Conservation (phyloP, 2,329 filamentous ascomycete species). For the Ceratocystis smalleyi region DNA sequence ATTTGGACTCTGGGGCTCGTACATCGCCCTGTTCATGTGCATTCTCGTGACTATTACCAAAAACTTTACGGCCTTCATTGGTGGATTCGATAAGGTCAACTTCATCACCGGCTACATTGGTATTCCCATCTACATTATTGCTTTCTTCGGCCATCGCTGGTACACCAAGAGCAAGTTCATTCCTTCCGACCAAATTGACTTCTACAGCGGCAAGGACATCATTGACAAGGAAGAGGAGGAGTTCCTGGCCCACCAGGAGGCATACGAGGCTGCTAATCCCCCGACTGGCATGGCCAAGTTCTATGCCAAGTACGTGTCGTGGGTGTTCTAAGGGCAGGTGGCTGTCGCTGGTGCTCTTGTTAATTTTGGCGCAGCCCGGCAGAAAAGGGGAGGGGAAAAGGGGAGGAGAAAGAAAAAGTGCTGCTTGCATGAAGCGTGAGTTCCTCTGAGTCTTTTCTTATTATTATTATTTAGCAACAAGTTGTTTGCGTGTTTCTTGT, state of each 20-base stretch:
- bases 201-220: conserved; percentile 56
- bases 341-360: background rate
- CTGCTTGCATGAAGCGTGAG: background rate
- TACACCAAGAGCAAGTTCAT: conserved; percentile 38
- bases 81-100: conserved; percentile 37
- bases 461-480: background rate
- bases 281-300: conserved; percentile 14
- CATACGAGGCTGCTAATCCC: conserved; percentile 19
- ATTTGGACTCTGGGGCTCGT: conserved; percentile 54
- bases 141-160: conserved; percentile 55
- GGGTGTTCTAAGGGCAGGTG: conserved; percentile 16
- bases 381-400: too few species aligned
- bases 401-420: background rate
- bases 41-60: conserved; percentile 63
- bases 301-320: conserved; percentile 17
- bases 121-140: conserved; percentile 56
- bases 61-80: conserved; percentile 60
- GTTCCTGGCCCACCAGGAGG: conserved; percentile 36
- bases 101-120: conserved; percentile 67
- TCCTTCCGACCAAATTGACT: conserved; percentile 45
- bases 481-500: background rate
- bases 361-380: too few species aligned
- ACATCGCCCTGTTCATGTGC: conserved; percentile 53
- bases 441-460: background rate
- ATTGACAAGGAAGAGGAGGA: conserved; percentile 59